phyloP scores from a whole-genome alignment of 345 rosid species.

The Eucalyptus cloeziana region DNA sequence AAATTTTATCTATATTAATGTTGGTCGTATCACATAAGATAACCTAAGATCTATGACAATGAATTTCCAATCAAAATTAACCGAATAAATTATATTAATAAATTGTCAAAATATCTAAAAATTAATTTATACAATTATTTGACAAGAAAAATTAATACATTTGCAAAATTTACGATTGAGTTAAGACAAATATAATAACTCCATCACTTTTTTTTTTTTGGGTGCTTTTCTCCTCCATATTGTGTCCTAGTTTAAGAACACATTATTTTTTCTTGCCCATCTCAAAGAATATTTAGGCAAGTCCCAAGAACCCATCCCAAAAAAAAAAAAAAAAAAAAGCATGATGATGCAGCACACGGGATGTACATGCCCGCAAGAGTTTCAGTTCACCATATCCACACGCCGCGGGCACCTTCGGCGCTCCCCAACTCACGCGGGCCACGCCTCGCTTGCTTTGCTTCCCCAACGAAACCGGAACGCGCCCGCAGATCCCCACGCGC shows the following conservation, averaged over 20 bases:
- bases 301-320: too few relatives aligned
- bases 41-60: too few relatives aligned
- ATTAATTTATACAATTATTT: too few relatives aligned
- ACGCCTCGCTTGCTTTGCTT: background rate
- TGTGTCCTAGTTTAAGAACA: background rate
- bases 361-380: background rate
- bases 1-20: fast-evolving
- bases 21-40: fast-evolving
- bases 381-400: background rate
- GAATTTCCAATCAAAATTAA: fast-evolving
- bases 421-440: background rate
- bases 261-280: background rate
- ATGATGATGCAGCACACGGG: background rate
- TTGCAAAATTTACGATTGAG: too few relatives aligned
- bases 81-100: too few relatives aligned
- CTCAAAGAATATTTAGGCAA: background rate
- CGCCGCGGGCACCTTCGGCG: background rate
- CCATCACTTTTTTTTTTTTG: fast-evolving
- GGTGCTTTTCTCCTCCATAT: background rate
- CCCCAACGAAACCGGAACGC: background rate
- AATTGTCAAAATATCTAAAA: too few relatives aligned
- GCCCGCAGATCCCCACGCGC: conserved; percentile 13
- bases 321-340: fast-evolving
- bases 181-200: too few relatives aligned
- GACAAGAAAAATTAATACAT: too few relatives aligned